phyloP scores from a whole-genome alignment of 257 asterid genomes.

The Handroanthus guayacan region DNA sequence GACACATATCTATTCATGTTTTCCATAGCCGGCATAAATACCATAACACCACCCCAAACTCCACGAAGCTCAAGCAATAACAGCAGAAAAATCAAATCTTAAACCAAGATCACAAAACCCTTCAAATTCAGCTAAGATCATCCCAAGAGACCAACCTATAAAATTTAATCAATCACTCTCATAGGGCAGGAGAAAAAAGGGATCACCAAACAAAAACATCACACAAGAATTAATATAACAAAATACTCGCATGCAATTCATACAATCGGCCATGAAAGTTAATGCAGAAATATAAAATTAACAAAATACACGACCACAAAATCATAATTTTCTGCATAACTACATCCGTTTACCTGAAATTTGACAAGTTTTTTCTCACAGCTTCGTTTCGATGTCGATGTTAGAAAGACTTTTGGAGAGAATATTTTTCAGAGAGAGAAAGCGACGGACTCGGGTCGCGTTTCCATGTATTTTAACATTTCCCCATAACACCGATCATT shows the following conservation, averaged over 20 bases:
- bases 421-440: constrained; percentile 38
- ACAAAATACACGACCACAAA: neutral
- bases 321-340: neutral
- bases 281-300: constrained; percentile 18
- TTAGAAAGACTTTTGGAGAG: constrained; percentile 33
- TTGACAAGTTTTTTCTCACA: neutral
- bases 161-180: neutral
- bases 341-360: constrained; percentile 23
- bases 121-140: constrained; percentile 33
- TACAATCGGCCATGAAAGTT: constrained; percentile 13
- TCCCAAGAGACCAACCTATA: neutral
- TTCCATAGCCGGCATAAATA: neutral
- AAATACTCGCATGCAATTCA: constrained; percentile 11
- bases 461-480: constrained; percentile 26
- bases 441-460: constrained; percentile 42
- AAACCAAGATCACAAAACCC: constrained; percentile 29
- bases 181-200: constrained; percentile 27
- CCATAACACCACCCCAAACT: neutral
- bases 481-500: constrained; percentile 31
- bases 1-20: neutral
- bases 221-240: neutral
- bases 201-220: constrained; percentile 40
- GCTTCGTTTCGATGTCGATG: constrained; percentile 25
- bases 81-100: constrained; percentile 32
- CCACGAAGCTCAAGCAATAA: constrained; percentile 12